Base-by-base conservation (phyloP, 2,329 filamentous ascomycete species). In the Sarocladium oryzae region DNA sequence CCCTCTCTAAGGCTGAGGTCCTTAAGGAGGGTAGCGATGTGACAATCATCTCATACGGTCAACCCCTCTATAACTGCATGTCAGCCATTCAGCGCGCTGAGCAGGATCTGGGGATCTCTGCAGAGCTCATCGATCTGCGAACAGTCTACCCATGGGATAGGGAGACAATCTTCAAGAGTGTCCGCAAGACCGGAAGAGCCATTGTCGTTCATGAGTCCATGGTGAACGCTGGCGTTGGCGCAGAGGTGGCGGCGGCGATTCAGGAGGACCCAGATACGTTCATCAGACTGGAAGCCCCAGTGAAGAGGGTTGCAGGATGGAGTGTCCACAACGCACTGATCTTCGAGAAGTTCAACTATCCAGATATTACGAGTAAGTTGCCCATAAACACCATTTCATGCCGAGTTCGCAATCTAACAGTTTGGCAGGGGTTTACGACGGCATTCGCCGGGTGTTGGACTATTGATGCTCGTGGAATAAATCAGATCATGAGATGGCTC, bases 61-160 rank as follows among this genome's bases (percentile, higher is more conserved):
- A 93, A 58, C 90, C 91, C 16, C 69, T 96, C 18, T 96, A 96
- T 67, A 86, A 84, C 36, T 96, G 89, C 66, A 81, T 82, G 49
- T 76, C 81, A 4, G 91, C 91, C 0, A 86, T 95, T 55, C 77
- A 83, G 54, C 84, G 83, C 20, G 86, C 88, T 4, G 79, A 83
- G 62, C 82, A 89, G 64, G 89, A 89, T 56, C 76, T 89, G 45
- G 88, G 86, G 6, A 59, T 91, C 51, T 86, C 79, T 4, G 79
- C 90, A 15, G 91, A 96, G 73, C 73, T 96, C 52, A 89, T 96
- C 54, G 91, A 96, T 63, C 70, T 96, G 52, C 78, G 90, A 52
- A 95, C 91, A 0, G 77, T 96, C 49, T 96, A 95, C 62, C 91
- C 91, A 0, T 96, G 91, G 91, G 91, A 96, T 65, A 82, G 88